Base-by-base conservation (phyloP, 1,284 basidiomycete species). In the Limonomyces culmigenus region DNA sequence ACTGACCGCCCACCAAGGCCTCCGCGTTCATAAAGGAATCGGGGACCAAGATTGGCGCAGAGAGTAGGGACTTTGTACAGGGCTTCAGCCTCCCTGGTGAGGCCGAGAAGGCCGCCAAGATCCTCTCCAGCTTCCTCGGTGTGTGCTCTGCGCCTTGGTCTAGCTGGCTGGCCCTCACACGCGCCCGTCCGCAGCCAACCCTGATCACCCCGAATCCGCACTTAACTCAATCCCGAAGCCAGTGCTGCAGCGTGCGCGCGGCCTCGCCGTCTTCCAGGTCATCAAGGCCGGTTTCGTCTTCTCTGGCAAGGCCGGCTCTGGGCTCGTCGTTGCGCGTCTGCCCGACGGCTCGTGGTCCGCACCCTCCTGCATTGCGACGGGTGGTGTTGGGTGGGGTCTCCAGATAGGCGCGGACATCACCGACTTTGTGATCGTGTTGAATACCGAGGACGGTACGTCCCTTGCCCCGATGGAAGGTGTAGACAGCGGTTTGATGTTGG, bases 291-390 rank as follows among this genome's bases (percentile, higher is more conserved):
- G 92, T 2, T 96, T 96, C 60, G 75, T 96, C 39, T 95, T 96
- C 67, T 91, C 86, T 6, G 93, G 89, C 36, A 93, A 92, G 58
- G 89, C 87, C 1, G 93, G 93, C 25, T 89, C 85, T 1, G 93
- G 93, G 6, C 59, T 98, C 40, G 91, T 98, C 51, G 83, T 96
- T 48, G 87, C 93, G 8, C 77, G 95, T 13, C 71, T 97, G 25
- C 84, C 86, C 3, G 92, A 97, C 51, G 95, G 93, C 42, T 91
- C 85, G 15, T 97, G 93, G 93, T 91, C 85, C 33, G 92, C 92
- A 1, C 93, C 93, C 0, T 89, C 83, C 31, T 96, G 92, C 59
- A 95, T 98, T 52, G 92, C 87, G n/a, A 97, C 92, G 0, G 92
- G 87, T 17, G 88, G 89, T 39, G 67, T 95, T 4, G 93, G 93